These are phyloP conservation scores for Lasiodiplodia sp. DNA, from an alignment of 2,329 filamentous ascomycete species.

Conservation along the genomic window DNA sequence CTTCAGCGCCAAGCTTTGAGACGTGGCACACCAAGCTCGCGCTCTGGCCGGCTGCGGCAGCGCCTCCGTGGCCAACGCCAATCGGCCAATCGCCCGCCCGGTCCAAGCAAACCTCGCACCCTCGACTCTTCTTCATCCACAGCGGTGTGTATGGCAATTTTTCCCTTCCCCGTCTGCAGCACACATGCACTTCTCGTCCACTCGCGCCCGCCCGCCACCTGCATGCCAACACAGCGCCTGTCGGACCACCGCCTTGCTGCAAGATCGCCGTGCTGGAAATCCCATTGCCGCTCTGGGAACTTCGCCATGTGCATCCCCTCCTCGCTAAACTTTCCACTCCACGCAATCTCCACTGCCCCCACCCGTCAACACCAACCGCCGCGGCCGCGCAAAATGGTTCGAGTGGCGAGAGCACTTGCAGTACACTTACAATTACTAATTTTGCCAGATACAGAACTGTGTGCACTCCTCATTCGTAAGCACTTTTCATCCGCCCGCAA, in stretches of 20 bases:
- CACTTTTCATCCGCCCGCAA: background rate
- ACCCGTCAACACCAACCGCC: constrained; percentile 11
- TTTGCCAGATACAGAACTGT: background rate
- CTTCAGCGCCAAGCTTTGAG: constrained; percentile 26
- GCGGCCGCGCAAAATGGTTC: constrained; percentile 6
- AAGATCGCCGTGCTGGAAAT: background rate
- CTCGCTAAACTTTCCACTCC: constrained; percentile 12
- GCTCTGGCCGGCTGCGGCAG: constrained; percentile 11
- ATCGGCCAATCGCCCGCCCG: constrained; percentile 21
- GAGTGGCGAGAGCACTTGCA: constrained; percentile 2
- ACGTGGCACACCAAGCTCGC: constrained; percentile 24
- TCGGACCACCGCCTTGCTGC: background rate
- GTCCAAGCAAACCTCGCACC: constrained; percentile 8
- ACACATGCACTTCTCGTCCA: constrained; percentile 9
- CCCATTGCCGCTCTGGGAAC: constrained; percentile 22
- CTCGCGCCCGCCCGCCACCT: background rate
- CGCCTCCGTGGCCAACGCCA: background rate
- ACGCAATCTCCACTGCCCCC: constrained; percentile 6
- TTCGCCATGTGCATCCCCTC: constrained; percentile 11
- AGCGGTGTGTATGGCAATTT: constrained; percentile 18
- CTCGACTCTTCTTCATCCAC: constrained; percentile 5
- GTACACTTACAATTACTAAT: constrained; percentile 1
- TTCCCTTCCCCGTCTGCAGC: background rate
- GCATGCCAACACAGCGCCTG: constrained; percentile 7
- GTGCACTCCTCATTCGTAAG: background rate